These are phyloP conservation scores for Sisymbrium irio DNA, from an alignment of 345 rosid genomes.

Conservation along the genomic window DNA sequence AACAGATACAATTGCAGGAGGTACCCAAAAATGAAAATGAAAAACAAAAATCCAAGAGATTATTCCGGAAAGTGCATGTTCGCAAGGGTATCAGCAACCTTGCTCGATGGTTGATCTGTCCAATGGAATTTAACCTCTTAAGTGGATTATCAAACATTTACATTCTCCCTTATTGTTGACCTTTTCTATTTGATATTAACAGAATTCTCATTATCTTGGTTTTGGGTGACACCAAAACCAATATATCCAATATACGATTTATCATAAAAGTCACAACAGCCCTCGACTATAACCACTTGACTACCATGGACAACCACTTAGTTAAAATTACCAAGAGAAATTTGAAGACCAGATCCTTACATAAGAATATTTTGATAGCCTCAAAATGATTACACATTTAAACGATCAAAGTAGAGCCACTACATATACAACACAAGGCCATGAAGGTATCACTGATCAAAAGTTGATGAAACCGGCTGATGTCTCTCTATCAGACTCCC, in stretches of 20 bases:
- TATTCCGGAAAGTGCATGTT: too few species aligned
- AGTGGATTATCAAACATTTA: too few species aligned
- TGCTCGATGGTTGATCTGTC: too few species aligned
- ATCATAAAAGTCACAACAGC: neutral
- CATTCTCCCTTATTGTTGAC: neutral
- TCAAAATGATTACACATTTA: neutral
- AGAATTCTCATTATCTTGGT: neutral
- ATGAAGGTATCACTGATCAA: neutral
- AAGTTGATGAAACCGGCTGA: constrained; percentile 3
- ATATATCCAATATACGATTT: neutral
- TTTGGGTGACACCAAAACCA: neutral
- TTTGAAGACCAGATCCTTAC: neutral
- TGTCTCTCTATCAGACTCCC: neutral
- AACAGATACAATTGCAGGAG: too few species aligned
- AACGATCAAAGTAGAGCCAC: neutral
- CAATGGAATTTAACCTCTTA: too few species aligned
- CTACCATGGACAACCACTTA: neutral
- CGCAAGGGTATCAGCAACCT: too few species aligned
- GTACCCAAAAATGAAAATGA: too few species aligned
- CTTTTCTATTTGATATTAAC: too few species aligned
- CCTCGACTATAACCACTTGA: neutral
- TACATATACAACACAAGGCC: constrained; percentile 10
- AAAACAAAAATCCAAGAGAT: too few species aligned
- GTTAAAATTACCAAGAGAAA: constrained; percentile 5
- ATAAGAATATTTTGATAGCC: neutral